Conservation (phyloP, 306 rosid species). For the Lathyrus tuberosus region DNA sequence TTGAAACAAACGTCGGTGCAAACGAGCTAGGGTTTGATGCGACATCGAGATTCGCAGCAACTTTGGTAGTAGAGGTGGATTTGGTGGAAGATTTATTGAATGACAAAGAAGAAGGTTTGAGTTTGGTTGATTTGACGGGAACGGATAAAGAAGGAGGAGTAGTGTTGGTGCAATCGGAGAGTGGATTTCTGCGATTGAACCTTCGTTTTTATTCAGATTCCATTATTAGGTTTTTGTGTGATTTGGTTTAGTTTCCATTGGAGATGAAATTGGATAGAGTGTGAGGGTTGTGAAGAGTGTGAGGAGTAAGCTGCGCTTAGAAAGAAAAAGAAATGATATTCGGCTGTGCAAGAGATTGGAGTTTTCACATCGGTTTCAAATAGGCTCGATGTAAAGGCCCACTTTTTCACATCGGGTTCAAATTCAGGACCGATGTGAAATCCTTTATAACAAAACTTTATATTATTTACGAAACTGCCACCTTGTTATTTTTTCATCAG, state of each 20-base stretch:
- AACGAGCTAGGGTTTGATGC: slow-evolving; percentile 44
- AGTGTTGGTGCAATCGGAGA: slow-evolving; percentile 70
- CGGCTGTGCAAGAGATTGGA: too few relatives aligned
- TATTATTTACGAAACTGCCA: too few relatives aligned
- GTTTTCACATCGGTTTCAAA: too few relatives aligned
- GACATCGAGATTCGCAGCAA: too few relatives aligned
- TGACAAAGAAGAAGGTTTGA: slow-evolving; percentile 1
- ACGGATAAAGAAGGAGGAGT: slow-evolving; percentile 37
- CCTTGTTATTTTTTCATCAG: too few relatives aligned
- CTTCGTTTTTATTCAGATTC: slow-evolving; percentile 44
- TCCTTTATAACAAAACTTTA: too few relatives aligned
- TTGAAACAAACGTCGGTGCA: background rate
- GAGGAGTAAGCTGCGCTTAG: too few relatives aligned
- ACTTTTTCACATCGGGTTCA: too few relatives aligned
- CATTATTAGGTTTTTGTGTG: slow-evolving; percentile 39
- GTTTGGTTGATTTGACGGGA: slow-evolving; percentile 41
- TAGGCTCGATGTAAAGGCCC: too few relatives aligned
- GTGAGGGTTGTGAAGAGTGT: background rate
- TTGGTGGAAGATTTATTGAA: too few relatives aligned
- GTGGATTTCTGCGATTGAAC: slow-evolving; percentile 51
- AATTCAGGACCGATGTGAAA: too few relatives aligned
- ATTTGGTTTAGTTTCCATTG: background rate
- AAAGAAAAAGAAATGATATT: too few relatives aligned
- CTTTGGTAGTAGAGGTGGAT: background rate
- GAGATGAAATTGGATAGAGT: background rate